Conservation (phyloP, 1,284 basidiomycete genomes). For the Ganoderma lingzhi region DNA sequence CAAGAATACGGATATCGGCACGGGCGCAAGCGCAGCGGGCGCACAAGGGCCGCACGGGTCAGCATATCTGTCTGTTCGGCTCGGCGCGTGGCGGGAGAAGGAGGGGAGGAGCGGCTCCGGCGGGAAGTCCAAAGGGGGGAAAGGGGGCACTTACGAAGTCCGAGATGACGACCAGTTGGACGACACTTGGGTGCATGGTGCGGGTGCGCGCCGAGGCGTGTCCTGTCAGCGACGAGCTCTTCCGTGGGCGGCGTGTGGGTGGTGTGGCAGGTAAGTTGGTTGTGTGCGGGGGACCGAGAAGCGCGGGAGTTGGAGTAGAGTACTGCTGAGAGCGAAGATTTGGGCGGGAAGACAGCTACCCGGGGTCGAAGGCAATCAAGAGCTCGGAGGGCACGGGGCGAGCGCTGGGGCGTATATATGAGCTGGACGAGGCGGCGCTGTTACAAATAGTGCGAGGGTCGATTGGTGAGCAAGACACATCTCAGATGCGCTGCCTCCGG, state of each 20-base stretch:
- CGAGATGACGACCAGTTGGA: slow-evolving; percentile 75
- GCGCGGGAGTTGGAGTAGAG: slow-evolving; percentile 10
- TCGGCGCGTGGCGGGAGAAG: slow-evolving; percentile 3
- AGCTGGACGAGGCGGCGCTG: slow-evolving; percentile 22
- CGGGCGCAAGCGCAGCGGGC: not conserved
- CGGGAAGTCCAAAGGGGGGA: slow-evolving; percentile 19
- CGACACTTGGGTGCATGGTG: slow-evolving; percentile 45
- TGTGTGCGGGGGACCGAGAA: not conserved
- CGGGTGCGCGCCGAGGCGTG: slow-evolving; percentile 12
- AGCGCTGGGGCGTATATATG: slow-evolving; percentile 32
- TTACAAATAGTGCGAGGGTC: slow-evolving; percentile 34
- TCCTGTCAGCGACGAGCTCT: slow-evolving; percentile 12
- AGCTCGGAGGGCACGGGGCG: slow-evolving; percentile 19
- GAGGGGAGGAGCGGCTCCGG: not conserved
- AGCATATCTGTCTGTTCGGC: slow-evolving; percentile 15
- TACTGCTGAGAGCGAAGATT: slow-evolving; percentile 9
- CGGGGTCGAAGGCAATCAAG: slow-evolving; percentile 19
- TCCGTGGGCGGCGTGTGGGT: slow-evolving; percentile 14
- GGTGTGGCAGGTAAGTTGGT: not conserved
- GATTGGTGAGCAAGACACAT: slow-evolving; percentile 35
- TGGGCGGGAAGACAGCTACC: slow-evolving; percentile 15
- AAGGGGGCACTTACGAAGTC: slow-evolving; percentile 64
- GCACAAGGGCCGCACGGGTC: slow-evolving; percentile 8
- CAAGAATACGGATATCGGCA: slow-evolving; percentile 10
- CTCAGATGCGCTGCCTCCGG: slow-evolving; percentile 28